A percentile compares a stretch with the other conserved stretches of the same genome.
Conservation (phyloP, 768 basidiomycete species). For the Agaricus sinodeliciosus region DNA sequence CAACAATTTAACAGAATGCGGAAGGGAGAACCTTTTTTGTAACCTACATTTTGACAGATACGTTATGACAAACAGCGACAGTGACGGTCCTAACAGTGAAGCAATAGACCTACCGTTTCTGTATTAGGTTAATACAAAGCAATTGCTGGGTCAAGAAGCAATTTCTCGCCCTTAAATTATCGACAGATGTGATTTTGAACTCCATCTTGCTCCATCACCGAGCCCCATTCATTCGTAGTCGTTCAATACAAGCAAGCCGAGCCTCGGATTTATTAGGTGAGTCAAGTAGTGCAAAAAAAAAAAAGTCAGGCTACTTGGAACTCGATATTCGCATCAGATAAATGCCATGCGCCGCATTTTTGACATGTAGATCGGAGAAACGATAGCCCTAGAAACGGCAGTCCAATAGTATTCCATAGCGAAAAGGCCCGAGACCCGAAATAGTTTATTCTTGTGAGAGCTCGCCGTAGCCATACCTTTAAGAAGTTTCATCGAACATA, state of each 20-base stretch:
- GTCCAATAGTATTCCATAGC: neutral
- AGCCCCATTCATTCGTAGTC: neutral
- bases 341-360: neutral
- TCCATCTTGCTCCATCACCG: neutral
- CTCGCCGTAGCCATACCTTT: neutral
- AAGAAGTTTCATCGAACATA: neutral
- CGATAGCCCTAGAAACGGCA: neutral
- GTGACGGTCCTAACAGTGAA: neutral
- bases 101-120: neutral
- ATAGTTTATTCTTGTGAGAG: neutral
- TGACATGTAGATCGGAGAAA: neutral
- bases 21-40: constrained; percentile 3
- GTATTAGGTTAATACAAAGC: too few species aligned
- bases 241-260: neutral
- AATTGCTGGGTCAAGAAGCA: neutral
- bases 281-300: neutral
- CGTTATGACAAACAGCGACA: neutral
- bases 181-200: neutral
- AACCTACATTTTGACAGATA: constrained; percentile 3
- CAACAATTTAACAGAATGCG: neutral
- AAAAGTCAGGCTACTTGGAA: neutral
- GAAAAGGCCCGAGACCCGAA: neutral
- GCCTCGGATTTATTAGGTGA: too few species aligned
- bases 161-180: neutral
- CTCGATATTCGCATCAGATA: neutral